Base-by-base conservation (phyloP, 495 filamentous ascomycete species). In the Venustampulla echinocandica region DNA sequence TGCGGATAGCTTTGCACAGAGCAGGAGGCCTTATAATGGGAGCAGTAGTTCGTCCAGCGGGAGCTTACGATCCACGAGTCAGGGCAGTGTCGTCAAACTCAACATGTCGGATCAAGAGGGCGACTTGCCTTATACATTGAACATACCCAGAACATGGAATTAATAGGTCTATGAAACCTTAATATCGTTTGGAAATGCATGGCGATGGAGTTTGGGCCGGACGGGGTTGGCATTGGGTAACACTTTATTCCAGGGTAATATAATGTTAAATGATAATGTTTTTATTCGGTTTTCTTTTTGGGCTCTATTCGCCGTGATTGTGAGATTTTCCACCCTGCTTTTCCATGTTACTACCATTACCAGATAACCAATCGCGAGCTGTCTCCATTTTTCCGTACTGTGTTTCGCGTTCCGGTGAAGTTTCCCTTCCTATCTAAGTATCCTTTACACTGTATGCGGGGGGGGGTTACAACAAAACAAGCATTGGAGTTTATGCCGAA, bases 1-100 rank as follows among this genome's bases (percentile, higher is more conserved):
- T 46, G 36, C 37, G 6, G 56, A 53, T 25, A 72, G 64, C 50
- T 72, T 71, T 45, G 57, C 70, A 27, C 71, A 69, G 48, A 68
- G 66, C 4, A 55, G 63, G 24, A 51, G 52, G 11, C 60, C 61
- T 11, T 73, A 72, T 47, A 53, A 56, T 18, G 55, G 49, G 24
- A 69, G 62, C 38, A 59, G 60, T 43, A 45, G 28, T 10, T 22
- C 53, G 11, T 71, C 69, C 20, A 67, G 59, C 46, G 49, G 51
- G 11, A 73, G 69, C 46, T 27, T 69, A 30, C 43, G 61, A 28
- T 69, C 69, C 1, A 52, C 20, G 14, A 54, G 54, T 27, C 55
- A 57, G 37, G 25, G 52, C 3, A 55, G 52, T 28, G 49, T 59
- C 20, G 56, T 59, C 34, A 46, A 44, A 22, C 30, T 59, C 24